Evolutionary conservation across 179 eudicot genomes (phyloP).

Genomic region (Heliamphora pulchella): DNA sequence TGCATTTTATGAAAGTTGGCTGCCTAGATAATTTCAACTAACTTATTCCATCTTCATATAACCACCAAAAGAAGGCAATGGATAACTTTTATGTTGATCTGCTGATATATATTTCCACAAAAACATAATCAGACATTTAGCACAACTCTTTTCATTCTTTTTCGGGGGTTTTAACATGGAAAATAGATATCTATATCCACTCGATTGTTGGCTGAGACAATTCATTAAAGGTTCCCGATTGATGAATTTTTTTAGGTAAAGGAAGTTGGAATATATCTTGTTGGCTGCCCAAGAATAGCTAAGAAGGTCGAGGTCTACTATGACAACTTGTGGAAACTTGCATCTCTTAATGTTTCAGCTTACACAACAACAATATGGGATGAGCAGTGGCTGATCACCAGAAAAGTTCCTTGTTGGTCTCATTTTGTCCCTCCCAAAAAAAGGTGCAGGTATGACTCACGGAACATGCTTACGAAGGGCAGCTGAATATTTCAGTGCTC

Average conservation of each 20-base stretch:
- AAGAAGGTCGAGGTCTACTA: conserved; percentile 51
- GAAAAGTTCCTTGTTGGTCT: conserved; percentile 94
- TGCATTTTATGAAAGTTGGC: not conserved
- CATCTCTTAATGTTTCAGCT: conserved; percentile 51
- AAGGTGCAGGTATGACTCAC: conserved; percentile 60
- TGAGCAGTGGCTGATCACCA: conserved; percentile 59
- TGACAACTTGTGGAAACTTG: conserved; percentile 76
- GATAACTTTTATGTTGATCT: not conserved
- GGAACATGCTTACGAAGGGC: not conserved
- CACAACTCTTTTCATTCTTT: not conserved
- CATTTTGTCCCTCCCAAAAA: conserved; percentile 47
- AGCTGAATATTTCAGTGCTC: conserved; percentile 2
- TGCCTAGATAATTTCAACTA: not conserved
- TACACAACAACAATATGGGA: conserved; percentile 58
- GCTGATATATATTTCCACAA: not conserved
- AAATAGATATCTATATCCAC: not conserved
- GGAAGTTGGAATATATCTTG: conserved; percentile 73
- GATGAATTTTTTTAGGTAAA: conserved; percentile 46
- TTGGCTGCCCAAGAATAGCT: conserved; percentile 59
- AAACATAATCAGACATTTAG: not conserved
- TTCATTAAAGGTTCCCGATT: not conserved
- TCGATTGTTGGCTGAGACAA: not conserved
- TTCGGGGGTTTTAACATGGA: not conserved
- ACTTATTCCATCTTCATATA: no score
- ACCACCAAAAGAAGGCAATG: not conserved